Evolutionary conservation across 164 flowering plant genomes (phyloP).

Genomic region (Piper betle): DNA sequence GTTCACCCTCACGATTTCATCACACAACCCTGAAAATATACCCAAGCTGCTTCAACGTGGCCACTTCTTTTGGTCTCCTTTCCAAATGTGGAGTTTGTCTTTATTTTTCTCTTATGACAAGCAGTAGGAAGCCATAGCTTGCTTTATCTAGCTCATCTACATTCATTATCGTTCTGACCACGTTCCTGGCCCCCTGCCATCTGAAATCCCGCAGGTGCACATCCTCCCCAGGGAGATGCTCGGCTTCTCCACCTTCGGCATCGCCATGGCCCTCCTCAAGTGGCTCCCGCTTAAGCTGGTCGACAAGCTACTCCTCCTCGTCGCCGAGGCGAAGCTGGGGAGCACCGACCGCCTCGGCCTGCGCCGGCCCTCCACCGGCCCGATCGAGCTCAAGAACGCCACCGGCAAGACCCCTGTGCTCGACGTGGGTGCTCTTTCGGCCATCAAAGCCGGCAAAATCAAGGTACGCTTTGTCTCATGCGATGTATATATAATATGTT

Average conservation of each 20-base stretch:
- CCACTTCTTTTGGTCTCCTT: neutral
- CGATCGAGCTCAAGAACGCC: conserved; percentile 77
- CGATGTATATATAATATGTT: too few relatives aligned
- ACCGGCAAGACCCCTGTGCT: conserved; percentile 96
- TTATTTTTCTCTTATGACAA: too few relatives aligned
- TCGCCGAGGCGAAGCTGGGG: conserved; percentile 46
- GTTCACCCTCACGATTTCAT: neutral
- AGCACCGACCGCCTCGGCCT: conserved; percentile 69
- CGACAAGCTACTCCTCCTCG: conserved; percentile 54
- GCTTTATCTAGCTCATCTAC: neutral
- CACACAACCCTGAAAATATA: too few relatives aligned
- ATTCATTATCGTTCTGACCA: too few relatives aligned
- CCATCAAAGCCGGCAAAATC: conserved; percentile 66
- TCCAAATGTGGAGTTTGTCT: neutral
- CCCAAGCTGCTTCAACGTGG: neutral
- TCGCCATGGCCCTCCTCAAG: conserved; percentile 73
- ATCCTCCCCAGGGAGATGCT: conserved; percentile 83
- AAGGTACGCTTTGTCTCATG: conserved; percentile 58
- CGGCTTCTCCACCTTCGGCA: conserved; percentile 74
- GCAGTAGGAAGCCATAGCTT: neutral
- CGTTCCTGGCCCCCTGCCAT: too few relatives aligned
- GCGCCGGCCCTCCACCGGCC: conserved; percentile 81
- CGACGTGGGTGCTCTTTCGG: conserved; percentile 71
- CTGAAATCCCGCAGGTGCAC: conserved; percentile 46
- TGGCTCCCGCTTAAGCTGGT: conserved; percentile 71